Base-by-base conservation (phyloP, 164 flowering plant genomes). In the Berberis vulgaris region DNA sequence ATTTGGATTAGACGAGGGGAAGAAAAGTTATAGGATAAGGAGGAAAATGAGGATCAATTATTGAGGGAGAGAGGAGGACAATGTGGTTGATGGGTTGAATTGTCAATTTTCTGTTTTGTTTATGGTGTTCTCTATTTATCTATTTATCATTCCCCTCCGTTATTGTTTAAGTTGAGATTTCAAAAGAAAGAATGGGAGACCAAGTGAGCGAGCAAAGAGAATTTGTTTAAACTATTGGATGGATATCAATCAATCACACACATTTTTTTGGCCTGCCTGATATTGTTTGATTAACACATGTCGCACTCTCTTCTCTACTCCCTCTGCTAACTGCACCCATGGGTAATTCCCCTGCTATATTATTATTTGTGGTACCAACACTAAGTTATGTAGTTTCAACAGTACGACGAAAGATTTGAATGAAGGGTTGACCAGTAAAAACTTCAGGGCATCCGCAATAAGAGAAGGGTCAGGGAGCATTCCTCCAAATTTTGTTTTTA, bases 31-130 rank as follows among this genome's bases (percentile, higher is more conserved):
- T 52, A 76, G 69, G 78, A 76, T 71, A 66, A 73, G 75, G 49
- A 47, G 63, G 39, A 58, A 50, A 56, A n/a, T 39, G 66, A n/a
- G 64, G 65, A 64, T 43, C 26, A 26, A 26, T 75, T 65, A 69
- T 67, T 69, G 65, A 50, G 12, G 45, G 44, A n/a, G 45, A 13
- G n/a, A 66, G 1, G 56, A 73, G 84, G 83, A 83, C 87, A 82
- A 78, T 81, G 38, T 26, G 13, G 59, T 57, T 47, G 70, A 66
- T 70, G 67, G 70, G 74, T 65, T 57, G 55, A 13, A 40, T 56
- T 74, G 26, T 59, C 39, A 26, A 26, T 26, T 26, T 26, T 26
- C 26, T 26, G 26, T 26, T 26, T 26, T 26, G 26, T 26, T 26
- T 26, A 26, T 26, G 0, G 26, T 26, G 26, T 26, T 26, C 26